These are phyloP conservation scores for Caloboletus inedulis DNA, from an alignment of 1,284 basidiomycete species.

Conservation along the genomic window DNA sequence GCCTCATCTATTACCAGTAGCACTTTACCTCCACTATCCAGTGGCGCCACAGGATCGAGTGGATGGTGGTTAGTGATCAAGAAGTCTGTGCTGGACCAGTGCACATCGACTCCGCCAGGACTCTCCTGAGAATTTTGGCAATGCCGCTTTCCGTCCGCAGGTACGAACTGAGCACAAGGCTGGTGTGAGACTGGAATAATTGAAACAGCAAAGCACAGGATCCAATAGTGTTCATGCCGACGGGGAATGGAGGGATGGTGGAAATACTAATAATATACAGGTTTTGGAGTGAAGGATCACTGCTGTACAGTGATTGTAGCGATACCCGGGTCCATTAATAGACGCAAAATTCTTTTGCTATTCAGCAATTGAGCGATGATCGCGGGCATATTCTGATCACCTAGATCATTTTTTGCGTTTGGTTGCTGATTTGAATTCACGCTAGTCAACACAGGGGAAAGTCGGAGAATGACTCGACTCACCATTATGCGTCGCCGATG, in stretches of 20 bases:
- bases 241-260: neutral
- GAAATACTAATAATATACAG: conserved; percentile 31
- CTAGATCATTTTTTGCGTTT: conserved; percentile 31
- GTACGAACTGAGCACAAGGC: neutral
- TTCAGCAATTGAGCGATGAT: neutral
- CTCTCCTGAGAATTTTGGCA: no score
- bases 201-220: neutral
- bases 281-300: neutral
- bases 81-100: neutral
- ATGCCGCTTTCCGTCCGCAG: conserved; percentile 4
- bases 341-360: neutral
- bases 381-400: neutral
- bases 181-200: neutral
- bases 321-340: conserved; percentile 4
- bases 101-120: neutral
- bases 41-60: neutral
- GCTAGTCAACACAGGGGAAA: neutral
- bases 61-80: neutral
- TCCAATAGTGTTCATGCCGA: neutral
- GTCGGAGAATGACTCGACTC: neutral
- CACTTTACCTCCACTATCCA: neutral
- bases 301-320: conserved; percentile 6
- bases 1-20: neutral
- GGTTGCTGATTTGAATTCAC: conserved; percentile 13
- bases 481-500: conserved; percentile 24